These are phyloP conservation scores for Lachnum nothofagi DNA, from an alignment of 2,329 filamentous ascomycete species.

Conservation along the genomic window DNA sequence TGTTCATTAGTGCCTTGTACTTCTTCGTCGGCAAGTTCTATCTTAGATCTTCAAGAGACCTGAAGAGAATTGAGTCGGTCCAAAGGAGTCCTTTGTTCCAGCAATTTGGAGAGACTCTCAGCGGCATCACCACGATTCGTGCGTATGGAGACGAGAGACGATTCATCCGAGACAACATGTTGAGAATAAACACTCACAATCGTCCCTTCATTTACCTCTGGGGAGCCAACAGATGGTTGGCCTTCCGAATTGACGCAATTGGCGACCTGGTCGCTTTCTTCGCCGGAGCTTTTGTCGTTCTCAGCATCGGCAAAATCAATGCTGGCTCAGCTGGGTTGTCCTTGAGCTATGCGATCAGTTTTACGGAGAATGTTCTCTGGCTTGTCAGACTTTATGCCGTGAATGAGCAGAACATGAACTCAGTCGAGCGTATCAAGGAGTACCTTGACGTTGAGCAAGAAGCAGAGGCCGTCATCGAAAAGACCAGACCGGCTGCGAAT, in stretches of 20 bases:
- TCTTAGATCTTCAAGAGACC: conserved; percentile 83
- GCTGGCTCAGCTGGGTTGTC: conserved; percentile 89
- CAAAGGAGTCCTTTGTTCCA: conserved; percentile 94
- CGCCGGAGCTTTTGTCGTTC: conserved; percentile 82
- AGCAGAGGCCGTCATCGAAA: conserved; percentile 69
- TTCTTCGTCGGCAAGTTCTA: conserved; percentile 82
- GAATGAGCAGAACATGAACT: conserved; percentile 99
- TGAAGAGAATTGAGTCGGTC: conserved; percentile 91
- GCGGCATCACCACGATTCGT: conserved; percentile 91
- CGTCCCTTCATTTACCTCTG: conserved; percentile 94
- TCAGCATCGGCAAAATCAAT: conserved; percentile 77
- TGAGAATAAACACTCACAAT: conserved; percentile 82
- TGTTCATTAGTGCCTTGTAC: conserved; percentile 81
- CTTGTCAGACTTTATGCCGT: conserved; percentile 87
- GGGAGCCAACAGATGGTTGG: conserved; percentile 95
- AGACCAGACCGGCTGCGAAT: conserved; percentile 68
- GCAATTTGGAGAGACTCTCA: conserved; percentile 93
- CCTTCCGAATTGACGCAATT: conserved; percentile 83
- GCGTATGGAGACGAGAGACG: conserved; percentile 91
- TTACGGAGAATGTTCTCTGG: conserved; percentile 96
- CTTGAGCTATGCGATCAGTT: conserved; percentile 90
- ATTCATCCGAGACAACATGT: conserved; percentile 87
- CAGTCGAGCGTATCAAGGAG: conserved; percentile 94
- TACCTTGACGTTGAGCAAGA: conserved; percentile 96
- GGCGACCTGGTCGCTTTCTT: conserved; percentile 92